Evolutionary conservation across 371 early-diverging fungal genomes (phyloP), one percentile per base, ranked within the genome.

Genomic region (Lichtheimia corymbifera): DNA sequence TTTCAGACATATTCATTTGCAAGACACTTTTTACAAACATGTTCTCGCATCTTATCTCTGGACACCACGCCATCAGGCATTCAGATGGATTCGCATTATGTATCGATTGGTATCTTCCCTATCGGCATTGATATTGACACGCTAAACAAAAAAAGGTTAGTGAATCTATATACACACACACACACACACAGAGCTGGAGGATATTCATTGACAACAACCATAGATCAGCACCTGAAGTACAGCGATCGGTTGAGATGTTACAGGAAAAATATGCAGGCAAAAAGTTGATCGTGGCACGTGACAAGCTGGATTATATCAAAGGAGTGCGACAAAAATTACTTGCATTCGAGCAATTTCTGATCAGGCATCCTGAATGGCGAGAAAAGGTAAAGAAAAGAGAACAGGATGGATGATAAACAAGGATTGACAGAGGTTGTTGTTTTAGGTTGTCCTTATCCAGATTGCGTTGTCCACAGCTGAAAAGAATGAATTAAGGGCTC

Each of bases 281-380:
- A 67, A 91, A 91, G 58, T 89, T 99, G 50, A 92, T 99, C 60
- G 87, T 99, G 47, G 99, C 98, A 1, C 86, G 99, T 15, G 99
- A 99, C 76, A 97, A 99, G 77, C 83, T 98, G 40, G 99, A 99
- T 79, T 93, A 91, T 57, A 95, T 98, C 61, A 99, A 99, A 72
- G 99, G 99, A 24, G 95, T 99, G 18, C 89, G 93, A 30, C 97
- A 99, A 76, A 97, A 99, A 72, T 73, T 99, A 43, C 82, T 89
- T 28, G 97, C 95, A 0, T 99, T 94, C 76, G 95, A 97, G 71
- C 88, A 88, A 57, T 98, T 99, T 67, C 73, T 99, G 50, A 77
- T 77, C 3, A 80, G 86, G 25, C 91, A 93, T 67, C 97, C 97
- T 2, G 94, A 98, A 68, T 95, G 92, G 90, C 88, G 85, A 13